Percentiles rank a stretch among this genome's conserved stretches.
Evolutionary conservation across 208 protist genomes (phyloP).

Genomic region (Hexamita inflata): DNA sequence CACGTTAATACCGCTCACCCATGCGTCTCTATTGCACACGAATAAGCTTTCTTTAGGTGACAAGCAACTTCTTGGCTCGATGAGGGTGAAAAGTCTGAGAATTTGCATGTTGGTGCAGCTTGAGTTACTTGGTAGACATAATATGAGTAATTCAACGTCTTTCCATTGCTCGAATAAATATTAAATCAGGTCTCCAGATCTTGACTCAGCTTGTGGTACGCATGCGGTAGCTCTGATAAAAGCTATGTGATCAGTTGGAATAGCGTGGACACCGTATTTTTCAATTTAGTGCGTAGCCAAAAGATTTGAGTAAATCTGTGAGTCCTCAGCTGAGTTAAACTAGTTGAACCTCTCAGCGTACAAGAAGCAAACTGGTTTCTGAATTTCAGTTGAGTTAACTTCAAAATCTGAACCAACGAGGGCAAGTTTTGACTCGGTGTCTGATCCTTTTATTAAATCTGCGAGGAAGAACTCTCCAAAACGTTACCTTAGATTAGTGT

Average conservation of each 20-base stretch:
- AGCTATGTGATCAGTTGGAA: background rate
- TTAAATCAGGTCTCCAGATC: constrained; percentile 1
- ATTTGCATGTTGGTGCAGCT: constrained; percentile 24
- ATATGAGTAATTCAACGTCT: background rate
- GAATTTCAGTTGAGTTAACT: background rate
- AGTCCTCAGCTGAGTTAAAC: background rate
- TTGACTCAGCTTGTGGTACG: background rate
- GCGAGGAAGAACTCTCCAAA: constrained; percentile 25
- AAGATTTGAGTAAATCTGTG: background rate
- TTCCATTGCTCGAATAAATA: constrained; percentile 22
- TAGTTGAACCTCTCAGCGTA: background rate
- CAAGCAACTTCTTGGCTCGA: background rate
- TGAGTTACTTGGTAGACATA: background rate
- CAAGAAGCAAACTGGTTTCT: constrained; percentile 15
- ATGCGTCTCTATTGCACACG: background rate
- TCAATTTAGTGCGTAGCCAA: background rate
- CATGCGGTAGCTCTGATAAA: constrained; percentile 22
- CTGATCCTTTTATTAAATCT: background rate
- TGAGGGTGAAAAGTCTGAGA: constrained; percentile 7
- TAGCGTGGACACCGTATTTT: background rate
- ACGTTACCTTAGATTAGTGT: background rate
- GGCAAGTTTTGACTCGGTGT: background rate
- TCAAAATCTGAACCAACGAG: background rate
- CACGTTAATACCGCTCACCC: background rate
- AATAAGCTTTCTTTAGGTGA: constrained; percentile 16